Base-by-base conservation (phyloP, 163 green algal species). In the Chlorella variabilis region DNA sequence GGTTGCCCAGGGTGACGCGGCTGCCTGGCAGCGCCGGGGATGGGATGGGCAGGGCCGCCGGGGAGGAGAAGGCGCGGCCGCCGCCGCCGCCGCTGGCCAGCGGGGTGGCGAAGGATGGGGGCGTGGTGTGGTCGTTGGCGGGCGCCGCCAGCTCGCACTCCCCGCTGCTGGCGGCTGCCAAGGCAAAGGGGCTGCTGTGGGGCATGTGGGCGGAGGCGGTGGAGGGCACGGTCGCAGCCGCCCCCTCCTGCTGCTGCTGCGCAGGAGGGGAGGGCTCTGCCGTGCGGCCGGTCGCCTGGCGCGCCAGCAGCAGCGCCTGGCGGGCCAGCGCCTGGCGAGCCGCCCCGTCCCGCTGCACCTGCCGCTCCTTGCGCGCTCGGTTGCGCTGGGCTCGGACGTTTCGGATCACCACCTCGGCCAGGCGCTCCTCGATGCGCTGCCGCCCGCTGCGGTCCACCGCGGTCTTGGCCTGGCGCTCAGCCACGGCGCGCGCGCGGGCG, bases 391-490 rank as follows among this genome's bases (percentile, higher is more conserved):
- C 63, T 3, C 75, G 63, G 8, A 80, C 71, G 66, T 42, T 81
- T 66, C 56, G 63, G 4, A 88, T 75, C 6, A 88, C 58, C 25
- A 82, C 33, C 73, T 88, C 84, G 6, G 71, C 70, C 56, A 88
- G 82, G 2, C 71, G 39, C 62, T 86, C 73, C 61, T 85, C 71
- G 25, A 88, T 54, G 56, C 49, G 69, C 70, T 71, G 51, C 39
- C 78, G 77, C 27, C 83, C 83, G 45, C 68, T 67, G 45, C 34
- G 42, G 49, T 85, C 83, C 34, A 85, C 83, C 1, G 62, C 48
- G 7, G 41, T 25, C 39, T 77, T 76, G 42, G 83, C 61, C 15
- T 68, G 54, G 20, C 49, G 25, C 75, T 87, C 83, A 21, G 83
- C 56, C 48, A 84, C 51, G 42, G 23, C 20, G 38, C 66, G 80